phyloP scores from a whole-genome alignment of 1,139 yeast species.

The Geotrichum carabidarum region DNA sequence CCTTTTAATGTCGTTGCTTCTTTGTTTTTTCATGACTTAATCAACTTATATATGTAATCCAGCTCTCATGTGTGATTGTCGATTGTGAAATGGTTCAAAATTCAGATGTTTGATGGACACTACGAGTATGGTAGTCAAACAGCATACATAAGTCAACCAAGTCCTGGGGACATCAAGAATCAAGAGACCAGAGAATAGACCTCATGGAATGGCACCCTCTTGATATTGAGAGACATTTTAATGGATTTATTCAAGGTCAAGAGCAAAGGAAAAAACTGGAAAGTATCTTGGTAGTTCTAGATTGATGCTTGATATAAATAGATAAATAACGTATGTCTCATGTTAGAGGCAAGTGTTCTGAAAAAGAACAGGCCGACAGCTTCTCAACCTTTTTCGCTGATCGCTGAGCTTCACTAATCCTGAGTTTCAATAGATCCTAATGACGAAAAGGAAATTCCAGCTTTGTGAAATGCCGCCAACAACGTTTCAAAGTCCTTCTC shows the following conservation, averaged over 20 bases:
- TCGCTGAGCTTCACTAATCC: background rate
- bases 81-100: background rate
- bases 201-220: no score
- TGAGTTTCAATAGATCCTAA: background rate
- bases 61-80: background rate
- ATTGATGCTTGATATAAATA: no score
- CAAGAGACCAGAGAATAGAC: no score
- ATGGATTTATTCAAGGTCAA: no score
- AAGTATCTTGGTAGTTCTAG: background rate
- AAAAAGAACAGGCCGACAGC: no score
- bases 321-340: no score
- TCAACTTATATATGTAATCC: no score
- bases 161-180: background rate
- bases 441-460: conserved; percentile 72
- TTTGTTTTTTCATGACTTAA: background rate
- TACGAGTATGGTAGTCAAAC: background rate
- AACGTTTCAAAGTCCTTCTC: conserved; percentile 87
- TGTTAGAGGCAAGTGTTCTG: no score
- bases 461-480: conserved; percentile 89
- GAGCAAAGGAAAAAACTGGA: background rate
- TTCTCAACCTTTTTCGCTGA: no score
- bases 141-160: background rate
- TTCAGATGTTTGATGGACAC: background rate
- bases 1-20: conserved; percentile 2
- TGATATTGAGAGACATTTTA: no score